Evolutionary conservation across 2,329 filamentous ascomycete genomes (phyloP), one percentile per base, ranked within the genome.

Genomic region (Triangularia setosa): DNA sequence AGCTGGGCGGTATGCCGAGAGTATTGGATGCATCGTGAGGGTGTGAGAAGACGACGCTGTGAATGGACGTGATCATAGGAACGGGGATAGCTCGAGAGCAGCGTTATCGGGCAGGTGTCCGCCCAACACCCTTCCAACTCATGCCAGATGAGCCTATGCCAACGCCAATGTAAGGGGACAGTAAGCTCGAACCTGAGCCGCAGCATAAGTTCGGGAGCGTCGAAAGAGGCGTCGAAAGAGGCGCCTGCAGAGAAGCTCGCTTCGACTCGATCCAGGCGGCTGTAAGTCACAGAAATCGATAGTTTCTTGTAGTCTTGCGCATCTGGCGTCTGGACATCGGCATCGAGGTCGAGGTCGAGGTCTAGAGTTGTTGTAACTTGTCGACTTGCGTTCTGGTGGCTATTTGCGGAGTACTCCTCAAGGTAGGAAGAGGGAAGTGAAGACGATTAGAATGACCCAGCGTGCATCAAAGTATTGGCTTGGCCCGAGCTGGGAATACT

Each of bases 381-480:
- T 33, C 11, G 5, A 40, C 8, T 23, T n/a, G 28, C n/a, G 8
- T 61, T 9, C 14, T 24, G 21, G 33, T 48, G 40, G 18, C 25
- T 56, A 52, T 40, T 24, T 23, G 4, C 30, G n/a, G 30, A 48
- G 23, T 18, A 4, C 24, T 24, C 14, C 23, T 24, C 1, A 28
- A 18, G 21, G 9, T 16, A 12, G 16, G 60, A 14, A 18, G 11
- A 62, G n/a, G 35, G 14, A 25, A 24, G 24, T 18, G 14, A 53
- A 62, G n/a, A 1, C 25, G 6, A 52, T 21, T 11, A 16, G 28
- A 52, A n/a, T 65, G 14, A 21, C 24, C 18, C 16, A 23, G 61
- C 55, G 2, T 48, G 40, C 40, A 66, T 55, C 18, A 40, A 60
- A 65, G 53, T 69, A 69, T 69, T 69, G 67, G 67, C 65, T 67